Evolutionary conservation across 2,329 filamentous ascomycete genomes (phyloP).

Genomic region (Zalaria sp.): DNA sequence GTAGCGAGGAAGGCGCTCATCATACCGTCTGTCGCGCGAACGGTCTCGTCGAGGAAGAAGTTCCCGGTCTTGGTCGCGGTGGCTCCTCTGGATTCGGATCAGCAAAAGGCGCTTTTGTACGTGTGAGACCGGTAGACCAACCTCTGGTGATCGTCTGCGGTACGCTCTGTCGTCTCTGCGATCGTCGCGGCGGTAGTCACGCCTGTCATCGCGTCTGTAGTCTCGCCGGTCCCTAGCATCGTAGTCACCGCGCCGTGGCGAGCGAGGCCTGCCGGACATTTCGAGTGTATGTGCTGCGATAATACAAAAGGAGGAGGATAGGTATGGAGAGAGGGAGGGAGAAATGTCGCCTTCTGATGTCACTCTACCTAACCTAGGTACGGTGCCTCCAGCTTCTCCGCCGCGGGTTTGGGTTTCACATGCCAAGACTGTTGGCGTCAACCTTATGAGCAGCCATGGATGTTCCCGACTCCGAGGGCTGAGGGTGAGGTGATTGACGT

Average conservation of each 20-base stretch:
- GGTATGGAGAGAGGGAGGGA: not conserved
- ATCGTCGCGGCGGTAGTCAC: slow-evolving; percentile 8
- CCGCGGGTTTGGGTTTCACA: not conserved
- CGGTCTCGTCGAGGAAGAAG: slow-evolving; percentile 49
- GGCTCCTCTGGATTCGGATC: too few species aligned
- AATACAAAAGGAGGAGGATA: slow-evolving; percentile 8
- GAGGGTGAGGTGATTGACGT: too few species aligned
- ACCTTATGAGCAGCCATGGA: too few species aligned
- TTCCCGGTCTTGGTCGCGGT: slow-evolving; percentile 36
- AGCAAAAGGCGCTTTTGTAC: too few species aligned
- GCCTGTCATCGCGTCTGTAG: slow-evolving; percentile 1
- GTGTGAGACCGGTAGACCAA: slow-evolving; percentile 28
- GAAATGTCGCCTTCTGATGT: not conserved
- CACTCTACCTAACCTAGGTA: not conserved
- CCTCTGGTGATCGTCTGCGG: slow-evolving; percentile 44
- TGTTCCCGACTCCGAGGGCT: too few species aligned
- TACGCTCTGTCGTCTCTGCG: slow-evolving; percentile 17
- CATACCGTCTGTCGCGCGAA: slow-evolving; percentile 34
- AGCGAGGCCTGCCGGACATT: slow-evolving; percentile 5
- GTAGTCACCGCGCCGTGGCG: slow-evolving; percentile 2
- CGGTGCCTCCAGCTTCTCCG: not conserved
- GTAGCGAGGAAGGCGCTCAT: slow-evolving; percentile 32
- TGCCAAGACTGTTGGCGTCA: not conserved
- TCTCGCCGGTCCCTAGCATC: not conserved
- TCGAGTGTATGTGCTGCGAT: slow-evolving; percentile 13